phyloP scores from a whole-genome alignment of 78 protist species.

The slime mould (Dictyostelium discoideum) region DNA sequence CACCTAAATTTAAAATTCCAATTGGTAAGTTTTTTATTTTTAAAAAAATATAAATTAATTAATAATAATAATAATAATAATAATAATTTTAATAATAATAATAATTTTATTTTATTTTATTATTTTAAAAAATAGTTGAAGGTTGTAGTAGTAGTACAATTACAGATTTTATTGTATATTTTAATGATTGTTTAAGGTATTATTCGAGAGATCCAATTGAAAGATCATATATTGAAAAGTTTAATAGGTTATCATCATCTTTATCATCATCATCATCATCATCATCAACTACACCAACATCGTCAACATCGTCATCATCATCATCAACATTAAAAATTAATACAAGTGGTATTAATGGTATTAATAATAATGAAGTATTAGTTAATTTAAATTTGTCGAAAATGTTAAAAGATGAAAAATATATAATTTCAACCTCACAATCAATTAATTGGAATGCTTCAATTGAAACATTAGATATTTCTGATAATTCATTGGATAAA shows the following conservation, averaged over 20 bases:
- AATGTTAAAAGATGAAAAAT: constrained; percentile 47
- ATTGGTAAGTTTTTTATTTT: background rate
- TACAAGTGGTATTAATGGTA: background rate
- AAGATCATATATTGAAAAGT: background rate
- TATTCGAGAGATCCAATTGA: background rate
- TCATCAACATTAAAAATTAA: background rate
- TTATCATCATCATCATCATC: background rate
- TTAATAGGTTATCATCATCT: constrained; percentile 24
- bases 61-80: background rate
- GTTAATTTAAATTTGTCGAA: constrained; percentile 23
- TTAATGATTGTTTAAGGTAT: constrained; percentile 37
- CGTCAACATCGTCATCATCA: background rate
- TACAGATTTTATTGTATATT: constrained; percentile 12
- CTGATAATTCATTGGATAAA: constrained; percentile 6
- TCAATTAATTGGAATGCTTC: constrained; percentile 66
- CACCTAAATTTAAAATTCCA: constrained; percentile 28
- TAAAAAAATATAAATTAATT: no score
- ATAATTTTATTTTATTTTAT: background rate
- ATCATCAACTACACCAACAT: background rate
- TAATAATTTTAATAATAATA: background rate
- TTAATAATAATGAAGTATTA: constrained; percentile 11
- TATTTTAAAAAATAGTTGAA: background rate
- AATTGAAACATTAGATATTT: constrained; percentile 17
- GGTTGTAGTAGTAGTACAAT: constrained; percentile 5
- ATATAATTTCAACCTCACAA: background rate